Base-by-base conservation (phyloP, 2,329 filamentous ascomycete genomes). In the Nemania bipapillata region DNA sequence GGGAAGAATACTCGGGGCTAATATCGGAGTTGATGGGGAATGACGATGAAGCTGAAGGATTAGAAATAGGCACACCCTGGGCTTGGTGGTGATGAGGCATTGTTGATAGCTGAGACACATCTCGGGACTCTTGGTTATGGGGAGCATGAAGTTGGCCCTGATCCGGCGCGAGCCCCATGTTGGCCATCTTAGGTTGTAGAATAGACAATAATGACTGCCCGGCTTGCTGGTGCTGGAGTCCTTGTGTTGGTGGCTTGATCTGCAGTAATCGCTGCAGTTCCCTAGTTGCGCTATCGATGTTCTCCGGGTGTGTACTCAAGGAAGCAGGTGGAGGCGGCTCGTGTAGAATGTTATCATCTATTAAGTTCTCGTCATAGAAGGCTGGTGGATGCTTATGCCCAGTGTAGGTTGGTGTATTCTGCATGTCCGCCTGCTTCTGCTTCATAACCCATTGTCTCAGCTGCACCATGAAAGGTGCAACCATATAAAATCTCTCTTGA, bases 401-500 rank as follows among this genome's bases (percentile, higher is more conserved):
- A 42, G 78, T 82, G 30, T 72, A 66, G 17, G 68, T 56, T 17
- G 81, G 74, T 20, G 80, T 78, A 70, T 82, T 83, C 73, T 83
- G 83, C 8, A 84, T 83, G 74, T 92, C 92, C n/a, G 86, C 85
- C 81, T 91, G 94, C 83, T 89, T 91, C 81, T 97, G 93, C 71
- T 91, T 88, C n/a, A 89, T 84, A 54, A 98, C 93, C 94, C 94
- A 98, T 79, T 93, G 93, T 80, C 93, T 94, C 56, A 99, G 81
- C 5, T 90, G 92, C 1, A 89, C 89, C 63, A 98, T 84, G 77
- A 99, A 99, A 0, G 95, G 94, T 0, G 94, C 94, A 20, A 99
- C 96, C 93, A 98, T 97, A 81, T 97, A 99, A 79, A 97, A 98
- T 77, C 95, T 97, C 79, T 92, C 89, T 74, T 91, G 92, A 2